Base-by-base conservation (phyloP, 2,329 filamentous ascomycete species). In the Monosporascus sp. region DNA sequence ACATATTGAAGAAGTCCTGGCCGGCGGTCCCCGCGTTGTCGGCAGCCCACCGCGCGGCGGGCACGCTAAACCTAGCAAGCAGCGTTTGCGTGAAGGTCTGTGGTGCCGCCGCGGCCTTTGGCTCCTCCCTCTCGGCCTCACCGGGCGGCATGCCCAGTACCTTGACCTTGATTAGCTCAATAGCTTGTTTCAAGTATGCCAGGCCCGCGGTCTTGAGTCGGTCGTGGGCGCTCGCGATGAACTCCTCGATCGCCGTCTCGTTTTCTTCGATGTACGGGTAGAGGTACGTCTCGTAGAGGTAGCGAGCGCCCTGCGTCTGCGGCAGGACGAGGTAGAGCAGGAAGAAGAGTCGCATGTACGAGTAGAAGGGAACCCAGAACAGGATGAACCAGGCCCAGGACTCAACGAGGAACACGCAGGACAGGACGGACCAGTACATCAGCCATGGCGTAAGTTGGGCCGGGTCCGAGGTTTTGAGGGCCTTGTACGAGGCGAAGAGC, bases 341-440 rank as follows among this genome's bases (percentile, higher is more conserved):
- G 73, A 94, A 87, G 67, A 86, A 77, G 52, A 97, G 83, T 60
- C 94, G 91, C 65, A 96, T 78, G 82, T 92, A 97, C 62, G 90
- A 83, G 75, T 97, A 99, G 72, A 97, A 95, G 2, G 94, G 94
- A 38, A 97, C 77, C 90, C 91, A 97, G 69, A 81, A 81, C 47
- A 97, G 81, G 66, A 97, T 86, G 74, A 93, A 96, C 64, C 87
- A 84, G 53, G 88, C 85, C 83, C 91, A 96, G 47, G 88, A 92
- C 75, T 97, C 94, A 72, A 86, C 83, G 57, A 94, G 82, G 53
- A 92, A 79, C 64, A 86, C 84, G 69, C 90, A 87, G 56, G 90
- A 89, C 60, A 97, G 83, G 24, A 96, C 91, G 56, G 96, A 91
- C 88, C 93, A 99, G 81, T 97, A 99, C 88, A 97, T 97, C 61